Evolutionary conservation across 75 land plant species (phyloP), one percentile per base, ranked within the genome.

Genomic region (Sequoia sempervirens): DNA sequence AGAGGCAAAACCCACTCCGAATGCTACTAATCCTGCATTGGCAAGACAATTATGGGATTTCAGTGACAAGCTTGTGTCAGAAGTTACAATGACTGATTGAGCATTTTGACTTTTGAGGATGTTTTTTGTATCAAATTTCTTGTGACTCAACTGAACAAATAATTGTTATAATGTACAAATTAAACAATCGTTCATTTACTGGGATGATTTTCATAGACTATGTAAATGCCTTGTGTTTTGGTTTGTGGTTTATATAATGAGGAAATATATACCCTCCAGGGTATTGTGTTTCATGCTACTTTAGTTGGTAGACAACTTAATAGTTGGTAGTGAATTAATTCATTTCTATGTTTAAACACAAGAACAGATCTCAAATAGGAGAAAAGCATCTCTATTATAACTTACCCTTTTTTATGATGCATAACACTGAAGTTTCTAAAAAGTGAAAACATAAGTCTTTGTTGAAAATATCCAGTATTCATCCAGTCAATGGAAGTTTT

Each of bases 1-100:
- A 34, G 81, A 85, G 64, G 64, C 82, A 28, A 45, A 81, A 9
- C 80, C 85, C 18, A 75, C 85, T 40, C 28, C 64, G 15, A 43
- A 83, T 84, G 91, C 88, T 26, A 79, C 53, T 3, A 90, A 90
- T 75, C 45, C 80, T 34, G 84, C 84, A 43, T 64, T 88, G 43
- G 90, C 88, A 37, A 84, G 81, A 17, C 54, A 56, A 40, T 69
- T 90, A 64, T 90, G 90, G 90, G 83, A 88, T 32, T 75, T 70
- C 72, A 90, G 90, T 32, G 87, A 83, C 70, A 88, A 84, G 38
- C 47, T 87, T 79, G 86, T 87, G 23, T 78, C 80, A n/a, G 28
- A 78, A 78, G 30, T 78, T 70, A 32, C n/a, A 45, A 26, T 45
- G 14, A 78, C 28, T 45, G 80, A 78, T n/a, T 78, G 13, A 78